phyloP scores from a whole-genome alignment of 139 green algal genomes.

The Mychonastes homosphaera region DNA sequence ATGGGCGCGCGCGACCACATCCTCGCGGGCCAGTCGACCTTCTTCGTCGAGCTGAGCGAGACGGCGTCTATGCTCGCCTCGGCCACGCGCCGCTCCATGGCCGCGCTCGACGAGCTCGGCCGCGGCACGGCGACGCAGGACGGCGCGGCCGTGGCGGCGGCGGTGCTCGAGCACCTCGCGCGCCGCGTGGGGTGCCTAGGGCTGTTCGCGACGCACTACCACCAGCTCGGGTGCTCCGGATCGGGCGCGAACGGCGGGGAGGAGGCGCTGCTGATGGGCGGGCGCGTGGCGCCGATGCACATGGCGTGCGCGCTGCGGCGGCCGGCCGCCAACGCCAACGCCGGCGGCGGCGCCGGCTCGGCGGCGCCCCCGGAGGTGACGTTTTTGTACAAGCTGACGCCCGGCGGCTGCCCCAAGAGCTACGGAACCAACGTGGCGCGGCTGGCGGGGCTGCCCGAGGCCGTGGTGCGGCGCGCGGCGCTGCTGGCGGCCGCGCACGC shows the following conservation, averaged over 20 bases:
- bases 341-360: neutral
- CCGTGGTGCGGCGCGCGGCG: slow-evolving; percentile 45
- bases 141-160: slow-evolving; percentile 84
- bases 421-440: slow-evolving; percentile 93
- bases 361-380: slow-evolving; percentile 58
- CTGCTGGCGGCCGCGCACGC: too few species aligned
- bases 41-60: slow-evolving; percentile 93
- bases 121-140: slow-evolving; percentile 92
- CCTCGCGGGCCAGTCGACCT: slow-evolving; percentile 88
- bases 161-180: slow-evolving; percentile 76
- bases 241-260: neutral
- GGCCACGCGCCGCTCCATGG: slow-evolving; percentile 57
- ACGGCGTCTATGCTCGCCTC: slow-evolving; percentile 73
- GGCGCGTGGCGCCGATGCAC: slow-evolving; percentile 60
- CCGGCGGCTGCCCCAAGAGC: slow-evolving; percentile 76
- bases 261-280: neutral
- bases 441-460: slow-evolving; percentile 75
- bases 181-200: slow-evolving; percentile 50
- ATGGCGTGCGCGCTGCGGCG: slow-evolving; percentile 68
- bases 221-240: slow-evolving; percentile 41
- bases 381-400: slow-evolving; percentile 83
- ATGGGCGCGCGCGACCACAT: slow-evolving; percentile 91
- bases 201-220: slow-evolving; percentile 98
- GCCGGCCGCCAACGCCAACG: neutral
- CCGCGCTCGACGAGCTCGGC: slow-evolving; percentile 94